Conservation (phyloP, 345 rosid genomes). For the Trapa bicornis region DNA sequence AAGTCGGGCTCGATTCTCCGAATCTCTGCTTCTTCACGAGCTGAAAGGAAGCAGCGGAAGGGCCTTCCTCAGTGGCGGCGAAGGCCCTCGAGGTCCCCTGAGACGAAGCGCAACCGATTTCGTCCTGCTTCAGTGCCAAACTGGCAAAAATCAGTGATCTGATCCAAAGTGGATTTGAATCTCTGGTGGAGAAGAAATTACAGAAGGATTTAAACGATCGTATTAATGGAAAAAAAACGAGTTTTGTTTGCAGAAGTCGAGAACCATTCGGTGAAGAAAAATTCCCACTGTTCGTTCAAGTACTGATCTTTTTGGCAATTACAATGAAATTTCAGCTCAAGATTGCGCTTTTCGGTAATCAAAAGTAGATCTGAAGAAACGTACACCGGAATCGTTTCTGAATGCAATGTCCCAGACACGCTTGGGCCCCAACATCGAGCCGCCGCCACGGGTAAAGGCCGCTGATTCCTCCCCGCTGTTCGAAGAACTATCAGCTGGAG, state of each 20-base stretch:
- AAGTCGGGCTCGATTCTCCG: not conserved
- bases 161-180: not conserved
- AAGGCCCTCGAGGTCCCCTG: slow-evolving; percentile 8
- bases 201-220: not conserved
- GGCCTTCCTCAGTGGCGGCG: slow-evolving; percentile 14
- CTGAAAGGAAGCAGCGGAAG: slow-evolving; percentile 9
- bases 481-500: slow-evolving; percentile 33
- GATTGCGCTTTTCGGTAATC: not conserved
- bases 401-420: slow-evolving; percentile 23
- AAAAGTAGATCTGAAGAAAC: not conserved
- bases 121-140: slow-evolving; percentile 27
- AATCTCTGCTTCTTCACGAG: slow-evolving; percentile 30
- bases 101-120: slow-evolving; percentile 36
- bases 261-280: not conserved
- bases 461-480: slow-evolving; percentile 23
- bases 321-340: not conserved
- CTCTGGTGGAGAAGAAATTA: not conserved
- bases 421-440: slow-evolving; percentile 18
- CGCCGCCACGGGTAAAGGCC: slow-evolving; percentile 8
- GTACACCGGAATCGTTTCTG: slow-evolving; percentile 33
- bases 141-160: not conserved
- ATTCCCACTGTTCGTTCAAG: not conserved
- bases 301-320: not conserved
- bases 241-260: not conserved
- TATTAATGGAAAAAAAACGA: not conserved